Conservation (phyloP, 805 yeast species). For the Ogataea parapolymorpha region DNA sequence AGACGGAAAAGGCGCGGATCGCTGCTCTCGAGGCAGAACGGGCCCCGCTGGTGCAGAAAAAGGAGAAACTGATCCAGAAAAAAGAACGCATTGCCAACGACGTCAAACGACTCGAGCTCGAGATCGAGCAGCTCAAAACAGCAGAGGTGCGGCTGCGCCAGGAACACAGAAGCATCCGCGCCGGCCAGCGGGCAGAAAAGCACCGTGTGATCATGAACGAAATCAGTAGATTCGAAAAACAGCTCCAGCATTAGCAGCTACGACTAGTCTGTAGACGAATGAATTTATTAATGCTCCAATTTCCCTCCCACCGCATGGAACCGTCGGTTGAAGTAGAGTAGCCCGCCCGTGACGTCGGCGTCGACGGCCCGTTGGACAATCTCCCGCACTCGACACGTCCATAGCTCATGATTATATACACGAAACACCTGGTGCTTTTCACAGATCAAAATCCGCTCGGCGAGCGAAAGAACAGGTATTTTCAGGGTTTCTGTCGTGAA, state of each 20-base stretch:
- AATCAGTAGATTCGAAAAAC: constrained; percentile 25
- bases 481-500: constrained; percentile 25
- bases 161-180: constrained; percentile 23
- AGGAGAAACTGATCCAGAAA: constrained; percentile 33
- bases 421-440: constrained; percentile 46
- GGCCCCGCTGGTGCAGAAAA: constrained; percentile 29
- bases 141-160: constrained; percentile 22
- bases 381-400: constrained; percentile 77
- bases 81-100: constrained; percentile 29
- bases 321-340: constrained; percentile 59
- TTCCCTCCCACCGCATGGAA: constrained; percentile 45
- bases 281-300: constrained; percentile 16
- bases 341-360: constrained; percentile 48
- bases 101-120: constrained; percentile 21
- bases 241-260: constrained; percentile 12
- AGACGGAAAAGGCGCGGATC: constrained; percentile 22
- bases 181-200: constrained; percentile 25
- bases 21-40: constrained; percentile 29
- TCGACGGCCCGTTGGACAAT: constrained; percentile 38
- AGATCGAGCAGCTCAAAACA: constrained; percentile 26
- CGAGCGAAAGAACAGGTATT: constrained; percentile 52
- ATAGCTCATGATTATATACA: constrained; percentile 85
- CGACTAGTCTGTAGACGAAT: not conserved
- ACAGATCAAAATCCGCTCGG: constrained; percentile 64
- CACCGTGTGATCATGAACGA: constrained; percentile 23